Base-by-base conservation (phyloP, 2,329 filamentous ascomycete genomes). In the Periconia sp. region DNA sequence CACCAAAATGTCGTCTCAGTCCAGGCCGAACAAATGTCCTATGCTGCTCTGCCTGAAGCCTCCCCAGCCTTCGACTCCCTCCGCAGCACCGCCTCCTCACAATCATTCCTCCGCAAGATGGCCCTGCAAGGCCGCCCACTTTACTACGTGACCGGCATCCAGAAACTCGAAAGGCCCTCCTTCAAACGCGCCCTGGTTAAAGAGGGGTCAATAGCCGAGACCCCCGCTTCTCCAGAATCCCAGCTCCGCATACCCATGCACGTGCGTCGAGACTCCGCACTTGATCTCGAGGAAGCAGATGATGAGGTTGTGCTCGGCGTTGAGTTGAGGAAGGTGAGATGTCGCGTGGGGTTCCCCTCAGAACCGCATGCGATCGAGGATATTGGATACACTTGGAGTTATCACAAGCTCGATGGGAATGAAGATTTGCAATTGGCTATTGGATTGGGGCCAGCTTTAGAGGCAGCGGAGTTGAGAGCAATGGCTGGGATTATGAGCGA, bases 101-200 rank as follows among this genome's bases (percentile, higher is more conserved):
- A 52, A 8, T 36, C 42, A 8, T 63, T 55, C 24, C 48, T 68
- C 12, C 53, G 50, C 44, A 53, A 55, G 5, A 52, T 57, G 38
- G 51, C 56, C 73, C 15, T 72, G 76, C 34, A 74, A 73, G 59
- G 84, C 80, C 52, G 52, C 31, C 54, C 59, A 9, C 44, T 65
- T 7, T 68, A 63, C 53, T 50, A 79, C 73, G 33, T 77, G 68
- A 40, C 78, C 62, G 1, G 73, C 66, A 12, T 70, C 57, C 3
- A 81, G 74, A 59, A 85, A 81, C 34, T 64, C 24, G 55, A 46
- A 5, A 63, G 59, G 23, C 55, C 58, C 18, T 48, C 46, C 3
- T 59, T 57, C 48, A 51, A 48, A 32, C 39, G 35, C 7, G 38
- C 47, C 2, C 24, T 40, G 13, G 31, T 40, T 5, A 44, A 36